These are phyloP conservation scores for Globisporangium rhizosaccharum DNA, from an alignment of 352 stramenopile genomes.

Conservation along the genomic window DNA sequence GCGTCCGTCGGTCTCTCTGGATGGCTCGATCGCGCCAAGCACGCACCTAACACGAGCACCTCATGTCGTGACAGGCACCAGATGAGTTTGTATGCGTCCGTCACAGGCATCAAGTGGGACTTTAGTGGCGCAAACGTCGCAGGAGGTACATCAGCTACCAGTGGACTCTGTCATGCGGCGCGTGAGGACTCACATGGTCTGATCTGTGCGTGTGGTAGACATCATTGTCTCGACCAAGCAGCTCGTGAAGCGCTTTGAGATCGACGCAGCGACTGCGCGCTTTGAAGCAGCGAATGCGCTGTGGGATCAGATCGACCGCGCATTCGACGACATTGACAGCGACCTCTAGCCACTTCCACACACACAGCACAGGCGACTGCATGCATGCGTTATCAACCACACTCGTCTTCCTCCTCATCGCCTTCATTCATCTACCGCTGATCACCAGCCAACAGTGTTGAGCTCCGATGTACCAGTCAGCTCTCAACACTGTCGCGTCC, in stretches of 20 bases:
- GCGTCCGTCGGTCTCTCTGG: slow-evolving; percentile 1
- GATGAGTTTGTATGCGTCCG: slow-evolving; percentile 69
- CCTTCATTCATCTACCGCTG: neutral
- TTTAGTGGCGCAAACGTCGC: slow-evolving; percentile 45
- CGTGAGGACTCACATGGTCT: neutral
- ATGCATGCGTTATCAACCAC: neutral
- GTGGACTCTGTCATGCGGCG: too few species aligned
- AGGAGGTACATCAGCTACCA: slow-evolving; percentile 21
- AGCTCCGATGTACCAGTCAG: too few species aligned
- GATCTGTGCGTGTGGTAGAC: slow-evolving; percentile 20
- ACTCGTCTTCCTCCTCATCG: neutral
- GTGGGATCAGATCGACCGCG: slow-evolving; percentile 66
- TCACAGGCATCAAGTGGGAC: slow-evolving; percentile 80
- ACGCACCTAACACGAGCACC: too few species aligned
- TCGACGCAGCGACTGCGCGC: slow-evolving; percentile 39
- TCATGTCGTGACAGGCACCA: slow-evolving; percentile 37
- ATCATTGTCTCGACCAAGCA: slow-evolving; percentile 61
- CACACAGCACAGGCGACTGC: neutral
- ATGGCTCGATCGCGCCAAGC: too few species aligned
- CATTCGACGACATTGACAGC: slow-evolving; percentile 52
- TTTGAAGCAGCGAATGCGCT: slow-evolving; percentile 59
- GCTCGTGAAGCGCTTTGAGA: slow-evolving; percentile 49
- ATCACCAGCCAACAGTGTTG: neutral
- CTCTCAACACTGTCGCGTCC: too few species aligned
- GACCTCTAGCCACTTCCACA: slow-evolving; percentile 26